phyloP scores from a whole-genome alignment of 2,329 filamentous ascomycete species.

The Exophiala mesophila region DNA sequence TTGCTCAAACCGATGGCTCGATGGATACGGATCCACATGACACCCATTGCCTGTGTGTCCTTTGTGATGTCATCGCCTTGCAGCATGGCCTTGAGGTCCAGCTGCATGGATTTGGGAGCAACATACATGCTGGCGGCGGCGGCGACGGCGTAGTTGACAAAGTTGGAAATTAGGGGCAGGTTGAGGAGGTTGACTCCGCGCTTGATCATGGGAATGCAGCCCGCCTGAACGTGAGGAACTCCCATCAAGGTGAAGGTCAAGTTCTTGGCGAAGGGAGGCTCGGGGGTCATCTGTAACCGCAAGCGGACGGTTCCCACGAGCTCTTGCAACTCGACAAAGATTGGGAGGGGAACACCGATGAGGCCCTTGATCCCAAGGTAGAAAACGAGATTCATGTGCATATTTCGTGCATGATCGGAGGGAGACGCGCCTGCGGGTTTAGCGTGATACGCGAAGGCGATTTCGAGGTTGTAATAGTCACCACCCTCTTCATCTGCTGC shows the following conservation, averaged over 20 bases:
- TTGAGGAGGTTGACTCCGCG: conserved; percentile 88
- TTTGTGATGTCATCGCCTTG: conserved; percentile 90
- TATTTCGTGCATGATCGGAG: conserved; percentile 81
- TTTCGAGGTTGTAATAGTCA: conserved; percentile 88
- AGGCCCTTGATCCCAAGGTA: conserved; percentile 86
- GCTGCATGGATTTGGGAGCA: conserved; percentile 86
- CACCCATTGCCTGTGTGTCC: conserved; percentile 72
- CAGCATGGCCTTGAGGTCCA: conserved; percentile 85
- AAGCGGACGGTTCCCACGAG: conserved; percentile 84
- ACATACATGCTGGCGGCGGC: conserved; percentile 87
- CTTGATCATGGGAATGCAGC: conserved; percentile 88
- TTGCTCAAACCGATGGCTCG: conserved; percentile 84
- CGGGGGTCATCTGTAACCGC: conserved; percentile 77
- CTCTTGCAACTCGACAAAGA: conserved; percentile 84
- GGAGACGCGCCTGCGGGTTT: conserved; percentile 65
- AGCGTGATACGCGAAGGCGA: conserved; percentile 86
- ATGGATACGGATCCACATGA: conserved; percentile 91
- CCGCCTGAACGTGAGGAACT: conserved; percentile 79
- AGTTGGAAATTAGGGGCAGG: conserved; percentile 86
- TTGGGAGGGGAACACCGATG: conserved; percentile 81
- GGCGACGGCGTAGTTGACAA: conserved; percentile 91
- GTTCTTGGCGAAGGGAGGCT: conserved; percentile 87
- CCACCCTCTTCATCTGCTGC: conserved; percentile 87
- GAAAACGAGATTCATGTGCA: conserved; percentile 95
- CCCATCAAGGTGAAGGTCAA: conserved; percentile 94